These are phyloP conservation scores for Neurospora tetraspora DNA, from an alignment of 495 filamentous ascomycete species.

Conservation along the genomic window DNA sequence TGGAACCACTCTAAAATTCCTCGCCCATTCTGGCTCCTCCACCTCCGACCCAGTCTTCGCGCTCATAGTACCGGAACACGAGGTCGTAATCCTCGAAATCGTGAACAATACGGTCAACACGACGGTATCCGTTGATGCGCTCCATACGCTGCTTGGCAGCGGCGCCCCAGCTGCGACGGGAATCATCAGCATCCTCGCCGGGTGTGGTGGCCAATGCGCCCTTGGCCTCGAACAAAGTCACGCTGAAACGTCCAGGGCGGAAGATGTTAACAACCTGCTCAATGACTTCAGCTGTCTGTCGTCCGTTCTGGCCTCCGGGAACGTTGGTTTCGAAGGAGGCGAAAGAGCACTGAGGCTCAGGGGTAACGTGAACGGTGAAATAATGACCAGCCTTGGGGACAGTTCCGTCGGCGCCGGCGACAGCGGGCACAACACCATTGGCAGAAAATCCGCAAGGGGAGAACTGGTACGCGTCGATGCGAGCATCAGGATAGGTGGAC, in stretches of 20 bases:
- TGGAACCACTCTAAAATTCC: slow-evolving; percentile 10
- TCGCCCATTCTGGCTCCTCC: slow-evolving; percentile 59
- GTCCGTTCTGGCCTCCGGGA: slow-evolving; percentile 77
- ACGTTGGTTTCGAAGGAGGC: slow-evolving; percentile 99
- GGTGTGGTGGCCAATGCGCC: slow-evolving; percentile 26
- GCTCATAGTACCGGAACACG: slow-evolving; percentile 93
- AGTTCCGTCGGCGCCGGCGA: background rate
- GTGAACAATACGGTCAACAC: slow-evolving; percentile 92
- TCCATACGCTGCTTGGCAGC: slow-evolving; percentile 62
- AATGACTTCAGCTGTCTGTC: slow-evolving; percentile 80
- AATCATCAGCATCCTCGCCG: slow-evolving; percentile 36
- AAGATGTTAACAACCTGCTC: slow-evolving; percentile 94
- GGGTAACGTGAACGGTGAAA: slow-evolving; percentile 98
- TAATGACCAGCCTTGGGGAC: slow-evolving; percentile 67
- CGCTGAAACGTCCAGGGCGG: slow-evolving; percentile 90
- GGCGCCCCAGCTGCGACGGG: slow-evolving; percentile 22
- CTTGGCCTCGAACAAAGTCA: slow-evolving; percentile 94
- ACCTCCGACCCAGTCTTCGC: slow-evolving; percentile 75
- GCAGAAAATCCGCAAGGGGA: slow-evolving; percentile 96
- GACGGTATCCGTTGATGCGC: slow-evolving; percentile 72
- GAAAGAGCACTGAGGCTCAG: slow-evolving; percentile 96
- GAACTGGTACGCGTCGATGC: slow-evolving; percentile 94
- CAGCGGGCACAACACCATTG: slow-evolving; percentile 85
- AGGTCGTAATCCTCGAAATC: slow-evolving; percentile 97
- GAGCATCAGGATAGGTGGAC: slow-evolving; percentile 80